These are phyloP conservation scores for Nepenthes mirabilis DNA, from an alignment of 148 eudicot species.

Conservation along the genomic window DNA sequence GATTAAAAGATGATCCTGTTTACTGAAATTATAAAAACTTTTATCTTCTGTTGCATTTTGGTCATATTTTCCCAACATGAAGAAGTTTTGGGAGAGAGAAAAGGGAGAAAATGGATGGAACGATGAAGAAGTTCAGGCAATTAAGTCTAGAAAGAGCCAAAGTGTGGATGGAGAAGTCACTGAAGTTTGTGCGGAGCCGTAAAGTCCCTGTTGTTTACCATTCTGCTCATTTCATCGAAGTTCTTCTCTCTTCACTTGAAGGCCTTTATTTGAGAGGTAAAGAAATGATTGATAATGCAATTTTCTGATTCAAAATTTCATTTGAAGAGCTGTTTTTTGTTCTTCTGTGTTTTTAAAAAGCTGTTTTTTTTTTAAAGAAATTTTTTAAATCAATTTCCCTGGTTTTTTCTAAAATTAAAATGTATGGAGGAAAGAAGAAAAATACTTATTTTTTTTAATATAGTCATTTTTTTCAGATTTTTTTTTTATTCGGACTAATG, in stretches of 20 bases:
- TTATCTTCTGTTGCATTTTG: no score
- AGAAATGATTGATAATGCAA: neutral
- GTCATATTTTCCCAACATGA: neutral
- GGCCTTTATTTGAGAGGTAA: conserved; percentile 80
- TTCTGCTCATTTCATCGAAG: conserved; percentile 78
- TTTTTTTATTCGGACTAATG: no score
- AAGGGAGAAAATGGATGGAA: conserved; percentile 41
- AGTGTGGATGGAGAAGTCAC: conserved; percentile 88
- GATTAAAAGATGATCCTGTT: no score
- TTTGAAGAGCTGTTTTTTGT: no score
- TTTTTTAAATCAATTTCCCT: no score
- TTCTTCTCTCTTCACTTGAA: conserved; percentile 45
- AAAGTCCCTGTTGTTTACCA: conserved; percentile 75
- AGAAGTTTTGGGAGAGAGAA: conserved; percentile 2
- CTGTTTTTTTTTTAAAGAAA: no score
- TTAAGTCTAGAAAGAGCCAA: conserved; percentile 91
- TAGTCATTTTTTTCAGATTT: no score
- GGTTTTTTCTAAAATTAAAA: no score
- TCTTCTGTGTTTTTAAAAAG: no score
- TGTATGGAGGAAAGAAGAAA: no score
- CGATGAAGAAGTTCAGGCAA: conserved; percentile 62
- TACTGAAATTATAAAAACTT: no score
- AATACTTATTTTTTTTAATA: no score
- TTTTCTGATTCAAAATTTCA: neutral
- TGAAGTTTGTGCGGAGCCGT: conserved; percentile 48